Base-by-base conservation (phyloP, 176 grass and related monocot genomes). In the Guadua angustifolia region DNA sequence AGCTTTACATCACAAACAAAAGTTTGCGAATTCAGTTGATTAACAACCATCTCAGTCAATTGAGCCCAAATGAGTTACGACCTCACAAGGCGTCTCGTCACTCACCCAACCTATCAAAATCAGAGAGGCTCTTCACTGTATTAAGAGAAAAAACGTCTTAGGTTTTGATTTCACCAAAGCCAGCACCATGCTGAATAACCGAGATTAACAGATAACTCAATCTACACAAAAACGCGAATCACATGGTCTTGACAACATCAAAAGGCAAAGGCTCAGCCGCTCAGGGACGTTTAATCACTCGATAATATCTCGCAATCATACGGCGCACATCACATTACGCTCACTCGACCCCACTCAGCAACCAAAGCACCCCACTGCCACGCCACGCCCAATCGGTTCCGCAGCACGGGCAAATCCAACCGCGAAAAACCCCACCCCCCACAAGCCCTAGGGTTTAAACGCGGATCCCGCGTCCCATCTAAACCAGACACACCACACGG, bases 371-470 rank as follows among this genome's bases (percentile, higher is more conserved):
- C 38, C 26, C 38, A 58, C 36, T 15, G 59, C 16, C 46, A 15
- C 7, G 39, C n/a, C 57, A 25, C 9, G 35, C 8, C 66, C 36
- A 81, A 65, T 46, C 59, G 25, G 1, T 39, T n/a, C 4, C 0
- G 3, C 4, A 14, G 7, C 18, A 74, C 6, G 14, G 63, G 40
- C 18, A 73, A 84, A 79, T 79, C 81, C 46, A 79, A 21, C 26
- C 25, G 39, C 70, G 4, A 14, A 7, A 47, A 73, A 7, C 0
- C 12, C 52, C n/a, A 4, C 5, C 40, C 24, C 50, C 8, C 57
- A 12, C 75, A 79, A 90, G 84, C 61, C 89, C 89, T 87, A 86
- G 79, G 83, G 77, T 86, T 83, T 89, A 85, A 71, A 21, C 45
- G 66, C 9, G 66, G 78, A 86, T 75, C 87, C 69, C 62, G 61